phyloP scores from a whole-genome alignment of 345 rosid species.

The Psidium friedrichsthalianum region DNA sequence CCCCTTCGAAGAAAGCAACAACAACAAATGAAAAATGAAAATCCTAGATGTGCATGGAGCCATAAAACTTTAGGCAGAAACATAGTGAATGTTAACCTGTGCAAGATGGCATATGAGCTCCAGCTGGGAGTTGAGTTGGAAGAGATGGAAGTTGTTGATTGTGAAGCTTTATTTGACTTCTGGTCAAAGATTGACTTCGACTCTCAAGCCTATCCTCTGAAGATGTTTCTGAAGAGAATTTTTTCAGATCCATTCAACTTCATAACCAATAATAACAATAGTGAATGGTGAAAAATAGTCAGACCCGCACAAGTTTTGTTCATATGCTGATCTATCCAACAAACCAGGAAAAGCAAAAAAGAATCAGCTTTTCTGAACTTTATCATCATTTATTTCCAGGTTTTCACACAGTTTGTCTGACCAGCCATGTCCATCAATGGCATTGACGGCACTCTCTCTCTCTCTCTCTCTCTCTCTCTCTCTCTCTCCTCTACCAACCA shows the following conservation, averaged over 20 bases:
- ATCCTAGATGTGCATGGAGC: not conserved
- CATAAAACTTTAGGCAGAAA: not conserved
- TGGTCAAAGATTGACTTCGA: constrained; percentile 30
- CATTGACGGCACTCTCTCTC: not conserved
- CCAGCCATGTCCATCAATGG: not conserved
- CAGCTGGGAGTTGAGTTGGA: constrained; percentile 76
- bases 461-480: too few species aligned
- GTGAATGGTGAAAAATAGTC: not conserved
- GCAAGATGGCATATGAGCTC: constrained; percentile 91
- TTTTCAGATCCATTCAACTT: not conserved
- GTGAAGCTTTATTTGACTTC: constrained; percentile 40
- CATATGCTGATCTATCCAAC: not conserved
- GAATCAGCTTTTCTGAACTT: not conserved
- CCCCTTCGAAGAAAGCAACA: not conserved
- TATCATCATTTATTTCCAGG: not conserved
- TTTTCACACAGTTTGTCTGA: not conserved
- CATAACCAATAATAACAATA: not conserved
- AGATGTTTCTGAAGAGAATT: constrained; percentile 34
- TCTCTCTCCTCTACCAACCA: too few species aligned
- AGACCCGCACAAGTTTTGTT: not conserved
- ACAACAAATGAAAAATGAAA: not conserved
- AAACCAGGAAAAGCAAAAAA: not conserved
- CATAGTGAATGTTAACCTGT: constrained; percentile 30
- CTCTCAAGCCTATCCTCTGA: constrained; percentile 40
- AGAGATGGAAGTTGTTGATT: constrained; percentile 45